These are phyloP conservation scores for Xerocomus tenax DNA, from an alignment of 1,284 basidiomycete genomes.

Conservation along the genomic window DNA sequence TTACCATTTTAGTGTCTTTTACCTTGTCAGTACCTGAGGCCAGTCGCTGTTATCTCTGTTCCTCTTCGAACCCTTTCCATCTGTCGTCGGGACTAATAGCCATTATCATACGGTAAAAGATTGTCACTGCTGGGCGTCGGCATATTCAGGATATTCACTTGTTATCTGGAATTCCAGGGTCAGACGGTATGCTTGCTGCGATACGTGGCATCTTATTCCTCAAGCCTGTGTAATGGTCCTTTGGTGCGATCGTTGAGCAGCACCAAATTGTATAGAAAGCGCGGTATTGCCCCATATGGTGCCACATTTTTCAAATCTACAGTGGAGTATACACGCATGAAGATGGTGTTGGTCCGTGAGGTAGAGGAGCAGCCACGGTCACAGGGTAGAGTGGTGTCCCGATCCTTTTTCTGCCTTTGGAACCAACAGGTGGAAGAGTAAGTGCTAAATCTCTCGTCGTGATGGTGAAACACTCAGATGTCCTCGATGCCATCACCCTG, in stretches of 20 bases:
- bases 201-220: slow-evolving; percentile 33
- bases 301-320: slow-evolving; percentile 44
- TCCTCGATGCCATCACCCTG: slow-evolving; percentile 10
- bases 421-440: not conserved
- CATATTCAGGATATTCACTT: slow-evolving; percentile 58
- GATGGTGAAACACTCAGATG: slow-evolving; percentile 8
- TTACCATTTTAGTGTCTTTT: slow-evolving; percentile 51
- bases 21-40: slow-evolving; percentile 20
- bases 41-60: slow-evolving; percentile 48
- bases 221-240: slow-evolving; percentile 34
- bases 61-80: slow-evolving; percentile 41
- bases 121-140: slow-evolving; percentile 17
- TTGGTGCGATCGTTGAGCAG: slow-evolving; percentile 52
- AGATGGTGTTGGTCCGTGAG: slow-evolving; percentile 20
- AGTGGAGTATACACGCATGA: slow-evolving; percentile 51
- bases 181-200: slow-evolving; percentile 47
- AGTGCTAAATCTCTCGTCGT: slow-evolving; percentile 7
- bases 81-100: slow-evolving; percentile 10
- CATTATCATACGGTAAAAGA: slow-evolving; percentile 1
- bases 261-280: slow-evolving; percentile 45
- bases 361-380: not conserved
- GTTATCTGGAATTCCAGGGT: slow-evolving; percentile 38
- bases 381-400: not conserved
- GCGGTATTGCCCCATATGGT: slow-evolving; percentile 44
- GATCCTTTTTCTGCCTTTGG: not conserved